Evolutionary conservation across 2,329 filamentous ascomycete genomes (phyloP).

Genomic region (Fusarium goolgardi): DNA sequence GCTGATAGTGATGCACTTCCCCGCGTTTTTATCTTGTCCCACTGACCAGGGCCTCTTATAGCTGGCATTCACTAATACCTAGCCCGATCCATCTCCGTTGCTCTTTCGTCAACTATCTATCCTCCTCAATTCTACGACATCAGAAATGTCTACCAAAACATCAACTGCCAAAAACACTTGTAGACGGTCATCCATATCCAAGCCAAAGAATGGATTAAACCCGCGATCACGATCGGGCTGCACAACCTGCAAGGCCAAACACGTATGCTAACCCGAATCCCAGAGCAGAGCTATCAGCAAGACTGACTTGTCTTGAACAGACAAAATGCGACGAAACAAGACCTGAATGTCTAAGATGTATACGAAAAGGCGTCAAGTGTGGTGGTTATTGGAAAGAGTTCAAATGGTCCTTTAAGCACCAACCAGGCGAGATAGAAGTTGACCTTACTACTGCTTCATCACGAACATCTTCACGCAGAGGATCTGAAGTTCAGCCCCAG

Average conservation of each 20-base stretch:
- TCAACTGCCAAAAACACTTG: slow-evolving; percentile 18
- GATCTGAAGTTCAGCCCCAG: slow-evolving; percentile 22
- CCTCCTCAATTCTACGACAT: background rate
- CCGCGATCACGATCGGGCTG: slow-evolving; percentile 49
- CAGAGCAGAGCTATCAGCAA: background rate
- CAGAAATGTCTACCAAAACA: slow-evolving; percentile 29
- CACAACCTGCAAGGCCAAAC: slow-evolving; percentile 50
- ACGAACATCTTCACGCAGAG: slow-evolving; percentile 18
- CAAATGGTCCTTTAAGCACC: slow-evolving; percentile 58
- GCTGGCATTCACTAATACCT: background rate
- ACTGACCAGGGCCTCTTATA: slow-evolving; percentile 7
- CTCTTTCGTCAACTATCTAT: slow-evolving; percentile 1
- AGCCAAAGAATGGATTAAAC: slow-evolving; percentile 34
- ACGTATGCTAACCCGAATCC: slow-evolving; percentile 12
- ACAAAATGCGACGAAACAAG: slow-evolving; percentile 50
- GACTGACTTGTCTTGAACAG: slow-evolving; percentile 15
- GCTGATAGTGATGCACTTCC: slow-evolving; percentile 42
- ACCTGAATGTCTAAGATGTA: slow-evolving; percentile 46
- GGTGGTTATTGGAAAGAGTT: slow-evolving; percentile 49
- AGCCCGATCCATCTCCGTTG: background rate
- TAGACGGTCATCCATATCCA: slow-evolving; percentile 17
- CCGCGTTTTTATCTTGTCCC: slow-evolving; percentile 40
- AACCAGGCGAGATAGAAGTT: slow-evolving; percentile 42
- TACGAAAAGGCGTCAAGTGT: slow-evolving; percentile 46
- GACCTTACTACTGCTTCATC: slow-evolving; percentile 20